A percentile compares a stretch with the other conserved stretches of the same genome.
These are phyloP conservation scores for Ceratobasidium theobromae DNA, from an alignment of 1,284 basidiomycete species.

Conservation along the genomic window DNA sequence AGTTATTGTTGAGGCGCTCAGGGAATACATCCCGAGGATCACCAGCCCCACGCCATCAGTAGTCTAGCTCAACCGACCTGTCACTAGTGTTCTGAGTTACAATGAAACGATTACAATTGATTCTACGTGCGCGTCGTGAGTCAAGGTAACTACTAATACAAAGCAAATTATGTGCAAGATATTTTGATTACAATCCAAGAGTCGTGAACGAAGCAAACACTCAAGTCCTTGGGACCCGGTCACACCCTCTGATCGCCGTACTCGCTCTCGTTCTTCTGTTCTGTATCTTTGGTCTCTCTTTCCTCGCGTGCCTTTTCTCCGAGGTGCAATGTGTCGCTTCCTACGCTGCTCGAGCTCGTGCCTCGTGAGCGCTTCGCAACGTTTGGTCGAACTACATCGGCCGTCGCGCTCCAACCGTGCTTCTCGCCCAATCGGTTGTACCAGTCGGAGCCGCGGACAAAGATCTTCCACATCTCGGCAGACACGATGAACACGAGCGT, in stretches of 20 bases:
- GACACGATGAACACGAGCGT: constrained; percentile 14
- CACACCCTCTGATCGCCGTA: constrained; percentile 17
- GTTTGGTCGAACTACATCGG: constrained; percentile 13
- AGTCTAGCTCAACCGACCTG: not conserved
- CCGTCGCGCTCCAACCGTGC: constrained; percentile 21
- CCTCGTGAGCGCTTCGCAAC: not conserved
- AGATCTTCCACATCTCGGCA: constrained; percentile 29
- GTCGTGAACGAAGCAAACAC: not conserved
- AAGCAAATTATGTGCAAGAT: not conserved
- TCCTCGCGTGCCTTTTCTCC: constrained; percentile 12
- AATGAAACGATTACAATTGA: constrained; percentile 18
- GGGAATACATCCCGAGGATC: constrained; percentile 32
- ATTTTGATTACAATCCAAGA: not conserved
- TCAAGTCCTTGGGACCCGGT: not conserved
- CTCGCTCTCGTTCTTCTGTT: not conserved
- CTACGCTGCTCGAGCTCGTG: not conserved
- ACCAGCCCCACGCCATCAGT: constrained; percentile 11
- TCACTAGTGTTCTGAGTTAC: constrained; percentile 1
- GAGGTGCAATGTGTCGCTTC: constrained; percentile 10
- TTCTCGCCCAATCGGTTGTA: constrained; percentile 21
- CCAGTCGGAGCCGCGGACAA: constrained; percentile 8
- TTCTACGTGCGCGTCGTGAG: not conserved
- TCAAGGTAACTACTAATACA: constrained; percentile 12
- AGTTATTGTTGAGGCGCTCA: constrained; percentile 36
- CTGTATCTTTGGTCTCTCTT: not conserved